Evolutionary conservation across 2,329 filamentous ascomycete species (phyloP).

Genomic region (Aphanocladium album): DNA sequence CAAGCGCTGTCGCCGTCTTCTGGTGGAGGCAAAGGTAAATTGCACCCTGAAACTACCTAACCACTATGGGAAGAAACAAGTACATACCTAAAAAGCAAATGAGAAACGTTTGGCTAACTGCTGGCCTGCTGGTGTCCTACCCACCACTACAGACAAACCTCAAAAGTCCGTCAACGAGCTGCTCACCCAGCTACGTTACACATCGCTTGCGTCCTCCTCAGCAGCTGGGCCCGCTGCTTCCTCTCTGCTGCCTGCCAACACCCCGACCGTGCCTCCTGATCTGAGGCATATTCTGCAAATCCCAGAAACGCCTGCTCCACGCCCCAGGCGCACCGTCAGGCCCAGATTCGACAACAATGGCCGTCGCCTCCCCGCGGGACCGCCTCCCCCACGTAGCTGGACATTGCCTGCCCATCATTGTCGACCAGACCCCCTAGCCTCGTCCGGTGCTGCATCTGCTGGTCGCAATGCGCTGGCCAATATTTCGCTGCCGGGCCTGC

Average conservation of each 20-base stretch:
- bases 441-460: background rate
- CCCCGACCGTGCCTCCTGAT: slow-evolving; percentile 54
- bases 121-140: slow-evolving; percentile 4
- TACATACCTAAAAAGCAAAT: background rate
- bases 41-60: slow-evolving; percentile 16
- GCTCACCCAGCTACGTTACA: slow-evolving; percentile 51
- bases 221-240: slow-evolving; percentile 20
- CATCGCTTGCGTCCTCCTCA: slow-evolving; percentile 26
- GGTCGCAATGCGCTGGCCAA: slow-evolving; percentile 15
- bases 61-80: slow-evolving; percentile 19
- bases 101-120: slow-evolving; percentile 18
- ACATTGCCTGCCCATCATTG: slow-evolving; percentile 22
- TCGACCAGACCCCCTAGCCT: background rate
- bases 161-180: slow-evolving; percentile 52
- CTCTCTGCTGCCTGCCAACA: slow-evolving; percentile 24
- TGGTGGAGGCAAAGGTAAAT: slow-evolving; percentile 4
- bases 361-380: slow-evolving; percentile 51
- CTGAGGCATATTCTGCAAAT: slow-evolving; percentile 56
- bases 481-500: slow-evolving; percentile 39
- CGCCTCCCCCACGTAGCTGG: slow-evolving; percentile 57
- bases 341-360: slow-evolving; percentile 41
- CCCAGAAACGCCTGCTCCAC: slow-evolving; percentile 50
- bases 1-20: slow-evolving; percentile 41
- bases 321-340: slow-evolving; percentile 40
- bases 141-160: slow-evolving; percentile 26